A percentile compares a stretch with the other conserved stretches of the same genome.
These are phyloP conservation scores for Adansonia madagascariensis DNA, from an alignment of 441 rosid genomes.

Conservation along the genomic window DNA sequence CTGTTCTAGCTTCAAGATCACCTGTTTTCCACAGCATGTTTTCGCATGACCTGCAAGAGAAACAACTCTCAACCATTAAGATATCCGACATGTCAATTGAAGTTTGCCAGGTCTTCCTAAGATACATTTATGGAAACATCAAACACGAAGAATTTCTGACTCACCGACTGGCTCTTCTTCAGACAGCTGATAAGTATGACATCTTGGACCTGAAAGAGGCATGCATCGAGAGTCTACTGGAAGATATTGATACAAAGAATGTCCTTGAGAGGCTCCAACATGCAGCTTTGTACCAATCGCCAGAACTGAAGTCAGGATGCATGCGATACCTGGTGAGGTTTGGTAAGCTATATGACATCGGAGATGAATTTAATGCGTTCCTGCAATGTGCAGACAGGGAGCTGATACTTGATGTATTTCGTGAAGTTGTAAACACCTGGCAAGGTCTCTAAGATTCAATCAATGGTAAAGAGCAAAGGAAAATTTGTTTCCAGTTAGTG, in stretches of 20 bases:
- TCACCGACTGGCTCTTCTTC: slow-evolving; percentile 75
- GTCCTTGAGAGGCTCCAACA: slow-evolving; percentile 85
- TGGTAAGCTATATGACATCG: slow-evolving; percentile 82
- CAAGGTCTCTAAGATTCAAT: slow-evolving; percentile 65
- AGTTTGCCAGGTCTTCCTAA: slow-evolving; percentile 72
- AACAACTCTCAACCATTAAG: slow-evolving; percentile 68
- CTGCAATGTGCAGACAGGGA: slow-evolving; percentile 79
- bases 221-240: slow-evolving; percentile 77
- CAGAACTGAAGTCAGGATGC: slow-evolving; percentile 72
- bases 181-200: slow-evolving; percentile 86
- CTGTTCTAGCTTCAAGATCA: slow-evolving; percentile 81
- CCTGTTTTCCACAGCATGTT: slow-evolving; percentile 89
- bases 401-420: slow-evolving; percentile 72
- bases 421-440: slow-evolving; percentile 80
- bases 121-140: slow-evolving; percentile 78
- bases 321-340: slow-evolving; percentile 87
- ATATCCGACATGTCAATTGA: slow-evolving; percentile 77
- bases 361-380: slow-evolving; percentile 68
- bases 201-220: slow-evolving; percentile 77
- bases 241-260: slow-evolving; percentile 78
- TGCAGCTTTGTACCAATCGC: slow-evolving; percentile 63
- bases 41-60: slow-evolving; percentile 82
- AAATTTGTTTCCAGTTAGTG: background rate
- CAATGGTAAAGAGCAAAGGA: background rate
- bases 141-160: slow-evolving; percentile 63